Percentiles rank a stretch among this genome's conserved stretches.
Evolutionary conservation across 352 stramenopile species (phyloP).

Genomic region (Phytophthora crassamura): DNA sequence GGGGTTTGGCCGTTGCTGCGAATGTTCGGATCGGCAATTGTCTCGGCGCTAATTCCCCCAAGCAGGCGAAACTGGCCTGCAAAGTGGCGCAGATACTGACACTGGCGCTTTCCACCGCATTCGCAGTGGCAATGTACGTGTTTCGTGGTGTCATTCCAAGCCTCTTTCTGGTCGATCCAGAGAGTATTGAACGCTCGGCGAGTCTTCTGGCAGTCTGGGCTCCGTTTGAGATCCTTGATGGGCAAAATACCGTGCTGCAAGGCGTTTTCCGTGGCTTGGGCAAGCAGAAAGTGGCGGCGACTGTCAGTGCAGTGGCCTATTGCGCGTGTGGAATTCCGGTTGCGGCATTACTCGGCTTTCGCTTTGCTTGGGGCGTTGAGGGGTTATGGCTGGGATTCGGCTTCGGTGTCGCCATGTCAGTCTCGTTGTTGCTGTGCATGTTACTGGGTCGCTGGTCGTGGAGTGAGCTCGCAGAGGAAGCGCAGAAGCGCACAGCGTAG

Average conservation of each 20-base stretch:
- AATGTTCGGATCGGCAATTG: constrained; percentile 83
- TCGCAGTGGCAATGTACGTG: constrained; percentile 44
- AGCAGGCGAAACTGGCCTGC: constrained; percentile 49
- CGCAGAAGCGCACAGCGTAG: constrained; percentile 41
- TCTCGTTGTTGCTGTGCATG: constrained; percentile 16
- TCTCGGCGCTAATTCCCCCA: constrained; percentile 66
- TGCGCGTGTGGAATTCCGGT: constrained; percentile 79
- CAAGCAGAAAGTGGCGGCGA: constrained; percentile 68
- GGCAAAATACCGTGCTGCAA: constrained; percentile 70
- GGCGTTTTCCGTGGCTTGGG: constrained; percentile 78
- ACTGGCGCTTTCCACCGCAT: constrained; percentile 39
- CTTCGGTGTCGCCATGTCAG: constrained; percentile 41
- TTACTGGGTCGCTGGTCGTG: constrained; percentile 31
- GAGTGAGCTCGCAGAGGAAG: constrained; percentile 42
- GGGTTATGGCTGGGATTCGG: constrained; percentile 86
- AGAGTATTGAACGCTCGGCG: constrained; percentile 48
- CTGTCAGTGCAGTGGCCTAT: constrained; percentile 75
- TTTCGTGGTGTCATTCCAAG: constrained; percentile 51
- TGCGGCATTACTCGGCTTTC: constrained; percentile 63
- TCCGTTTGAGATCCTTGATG: constrained; percentile 73
- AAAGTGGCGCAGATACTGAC: constrained; percentile 50
- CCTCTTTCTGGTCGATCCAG: constrained; percentile 48
- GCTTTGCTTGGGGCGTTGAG: constrained; percentile 50
- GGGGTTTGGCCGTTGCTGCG: constrained; percentile 62
- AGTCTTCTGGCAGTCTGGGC: constrained; percentile 63